These are phyloP conservation scores for Kappamyces sp. DNA, from an alignment of 192 early-diverging fungal genomes.

Conservation along the genomic window DNA sequence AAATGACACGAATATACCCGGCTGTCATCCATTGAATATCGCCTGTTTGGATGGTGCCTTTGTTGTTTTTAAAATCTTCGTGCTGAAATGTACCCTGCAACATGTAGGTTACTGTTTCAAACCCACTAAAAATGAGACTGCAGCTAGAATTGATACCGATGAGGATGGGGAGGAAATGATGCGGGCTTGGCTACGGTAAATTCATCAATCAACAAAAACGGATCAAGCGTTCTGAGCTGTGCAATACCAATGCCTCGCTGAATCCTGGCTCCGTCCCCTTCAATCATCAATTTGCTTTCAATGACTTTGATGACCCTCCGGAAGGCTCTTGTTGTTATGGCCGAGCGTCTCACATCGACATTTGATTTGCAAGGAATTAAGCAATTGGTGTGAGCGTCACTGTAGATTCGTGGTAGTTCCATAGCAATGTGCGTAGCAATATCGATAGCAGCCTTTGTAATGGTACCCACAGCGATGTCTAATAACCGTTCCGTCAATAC, in stretches of 20 bases:
- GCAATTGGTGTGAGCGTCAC: too few relatives aligned
- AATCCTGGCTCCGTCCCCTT: conserved; percentile 79
- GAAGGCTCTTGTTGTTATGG: too few relatives aligned
- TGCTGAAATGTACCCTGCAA: conserved; percentile 51
- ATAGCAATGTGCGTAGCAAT: too few relatives aligned
- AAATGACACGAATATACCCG: conserved; percentile 19
- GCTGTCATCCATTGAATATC: conserved; percentile 66
- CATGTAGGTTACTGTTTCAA: conserved; percentile 65
- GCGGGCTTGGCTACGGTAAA: conserved; percentile 23
- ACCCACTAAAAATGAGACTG: conserved; percentile 24
- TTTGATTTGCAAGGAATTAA: too few relatives aligned
- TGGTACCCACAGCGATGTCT: too few relatives aligned
- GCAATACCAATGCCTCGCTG: conserved; percentile 67
- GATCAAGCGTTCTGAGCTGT: conserved; percentile 69
- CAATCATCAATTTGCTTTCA: conserved; percentile 29
- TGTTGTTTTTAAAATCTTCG: conserved; percentile 54
- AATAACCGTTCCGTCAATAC: too few relatives aligned
- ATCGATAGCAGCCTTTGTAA: too few relatives aligned
- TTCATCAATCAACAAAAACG: conserved; percentile 84
- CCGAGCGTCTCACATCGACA: too few relatives aligned
- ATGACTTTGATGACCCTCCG: not conserved
- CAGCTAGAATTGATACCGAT: conserved; percentile 17
- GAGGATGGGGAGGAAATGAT: conserved; percentile 56
- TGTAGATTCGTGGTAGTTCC: too few relatives aligned
- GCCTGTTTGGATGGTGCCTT: conserved; percentile 37